A percentile compares a stretch with the other conserved stretches of the same genome.
These are phyloP conservation scores for Piper longum DNA, from an alignment of 164 flowering plant species.

Conservation along the genomic window DNA sequence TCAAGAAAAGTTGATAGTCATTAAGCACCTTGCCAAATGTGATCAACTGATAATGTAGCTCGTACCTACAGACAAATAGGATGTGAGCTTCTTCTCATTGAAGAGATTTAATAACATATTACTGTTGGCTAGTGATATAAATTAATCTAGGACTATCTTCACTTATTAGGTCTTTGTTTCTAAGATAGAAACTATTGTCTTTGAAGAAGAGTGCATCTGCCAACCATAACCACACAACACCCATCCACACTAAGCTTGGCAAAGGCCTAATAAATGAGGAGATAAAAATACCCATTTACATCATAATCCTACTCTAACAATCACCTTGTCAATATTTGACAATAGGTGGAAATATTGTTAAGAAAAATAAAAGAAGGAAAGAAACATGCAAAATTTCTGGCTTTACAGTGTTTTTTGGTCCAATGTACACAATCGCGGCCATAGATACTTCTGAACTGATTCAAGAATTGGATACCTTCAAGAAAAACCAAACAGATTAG, in stretches of 20 bases:
- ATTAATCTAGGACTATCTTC: no score
- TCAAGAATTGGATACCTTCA: constrained; percentile 65
- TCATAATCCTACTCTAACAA: no score
- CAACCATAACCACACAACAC: no score
- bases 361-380: not conserved
- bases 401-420: constrained; percentile 60
- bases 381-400: not conserved
- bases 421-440: constrained; percentile 71
- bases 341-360: not conserved
- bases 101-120: not conserved
- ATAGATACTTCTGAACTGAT: constrained; percentile 64
- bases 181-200: no score
- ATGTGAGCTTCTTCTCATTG: not conserved
- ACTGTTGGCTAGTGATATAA: no score
- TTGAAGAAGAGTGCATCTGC: no score
- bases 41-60: constrained; percentile 82
- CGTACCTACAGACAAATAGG: constrained; percentile 36
- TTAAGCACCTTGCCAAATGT: constrained; percentile 85
- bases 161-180: no score
- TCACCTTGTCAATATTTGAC: not conserved
- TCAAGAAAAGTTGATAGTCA: not conserved
- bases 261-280: not conserved
- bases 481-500: constrained; percentile 2
- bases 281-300: not conserved
- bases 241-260: no score